These are phyloP conservation scores for Penicillium alfredii DNA, from an alignment of 495 filamentous ascomycete species.

Conservation along the genomic window DNA sequence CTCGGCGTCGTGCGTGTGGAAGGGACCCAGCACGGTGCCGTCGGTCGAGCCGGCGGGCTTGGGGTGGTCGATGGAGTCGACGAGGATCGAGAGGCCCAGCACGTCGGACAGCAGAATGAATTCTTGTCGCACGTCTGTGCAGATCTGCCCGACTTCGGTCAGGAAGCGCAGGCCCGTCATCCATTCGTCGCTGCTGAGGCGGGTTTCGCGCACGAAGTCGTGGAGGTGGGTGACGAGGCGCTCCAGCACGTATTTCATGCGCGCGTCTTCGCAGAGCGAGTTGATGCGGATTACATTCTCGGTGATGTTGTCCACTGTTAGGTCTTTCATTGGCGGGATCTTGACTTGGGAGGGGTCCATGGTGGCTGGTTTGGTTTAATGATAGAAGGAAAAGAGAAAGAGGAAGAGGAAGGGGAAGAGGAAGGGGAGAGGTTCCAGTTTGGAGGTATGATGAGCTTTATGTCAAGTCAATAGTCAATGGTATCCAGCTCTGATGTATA, in stretches of 20 bases:
- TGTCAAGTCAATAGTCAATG: too few relatives aligned
- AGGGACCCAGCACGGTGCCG: constrained; percentile 85
- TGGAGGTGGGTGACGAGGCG: constrained; percentile 73
- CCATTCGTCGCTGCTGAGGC: constrained; percentile 75
- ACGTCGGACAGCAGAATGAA: constrained; percentile 93
- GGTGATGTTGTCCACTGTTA: constrained; percentile 81
- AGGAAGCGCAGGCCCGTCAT: constrained; percentile 67
- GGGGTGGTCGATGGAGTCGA: constrained; percentile 89
- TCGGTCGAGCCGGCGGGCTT: constrained; percentile 72
- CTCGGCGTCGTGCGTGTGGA: constrained; percentile 86
- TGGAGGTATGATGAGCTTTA: too few relatives aligned
- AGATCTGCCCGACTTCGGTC: constrained; percentile 67
- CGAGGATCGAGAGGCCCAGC: constrained; percentile 81
- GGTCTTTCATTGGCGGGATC: constrained; percentile 60
- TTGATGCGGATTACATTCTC: constrained; percentile 69
- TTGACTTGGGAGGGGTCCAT: constrained; percentile 51
- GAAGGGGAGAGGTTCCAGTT: too few relatives aligned
- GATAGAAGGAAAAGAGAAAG: background rate
- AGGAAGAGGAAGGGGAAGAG: constrained; percentile 1
- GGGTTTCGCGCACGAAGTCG: constrained; percentile 76
- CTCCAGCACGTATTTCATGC: constrained; percentile 67
- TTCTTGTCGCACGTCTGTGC: constrained; percentile 71
- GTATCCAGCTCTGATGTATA: too few relatives aligned
- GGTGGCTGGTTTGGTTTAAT: background rate
- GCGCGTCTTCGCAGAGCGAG: constrained; percentile 57